phyloP scores from a whole-genome alignment of 768 basidiomycete genomes.

The Podaxis mareebaensis region DNA sequence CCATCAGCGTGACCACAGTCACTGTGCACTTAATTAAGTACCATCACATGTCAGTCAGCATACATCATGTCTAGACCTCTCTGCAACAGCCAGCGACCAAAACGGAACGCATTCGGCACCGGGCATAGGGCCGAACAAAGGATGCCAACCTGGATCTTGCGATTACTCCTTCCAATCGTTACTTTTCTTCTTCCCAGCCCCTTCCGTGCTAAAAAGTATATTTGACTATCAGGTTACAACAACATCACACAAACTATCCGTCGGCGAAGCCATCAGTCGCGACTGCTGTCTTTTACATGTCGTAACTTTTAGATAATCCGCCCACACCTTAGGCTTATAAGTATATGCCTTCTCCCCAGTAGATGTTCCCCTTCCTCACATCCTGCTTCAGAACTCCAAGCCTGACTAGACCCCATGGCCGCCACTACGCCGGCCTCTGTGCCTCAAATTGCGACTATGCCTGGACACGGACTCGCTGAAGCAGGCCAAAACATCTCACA shows the following conservation, averaged over 20 bases:
- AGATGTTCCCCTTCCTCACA: neutral
- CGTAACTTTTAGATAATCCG: conserved; percentile 15
- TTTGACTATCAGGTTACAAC: conserved; percentile 2
- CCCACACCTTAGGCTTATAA: conserved; percentile 23
- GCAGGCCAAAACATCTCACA: neutral
- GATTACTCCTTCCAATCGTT: neutral
- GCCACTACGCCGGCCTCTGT: neutral
- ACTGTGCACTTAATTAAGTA: too few species aligned
- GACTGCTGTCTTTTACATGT: conserved; percentile 4
- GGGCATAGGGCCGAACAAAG: neutral
- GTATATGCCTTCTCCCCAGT: neutral
- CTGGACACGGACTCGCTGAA: neutral
- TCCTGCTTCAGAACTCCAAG: neutral
- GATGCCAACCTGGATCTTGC: neutral
- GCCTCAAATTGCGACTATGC: neutral
- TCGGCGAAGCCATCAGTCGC: conserved; percentile 2
- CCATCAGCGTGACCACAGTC: too few species aligned
- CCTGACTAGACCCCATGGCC: neutral
- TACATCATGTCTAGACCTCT: too few species aligned
- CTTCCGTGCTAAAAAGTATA: conserved; percentile 5
- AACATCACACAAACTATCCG: conserved; percentile 1
- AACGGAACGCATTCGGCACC: neutral
- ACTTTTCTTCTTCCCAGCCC: neutral
- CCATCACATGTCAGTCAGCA: too few species aligned
- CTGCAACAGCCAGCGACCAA: neutral